Base-by-base conservation (phyloP, 2,329 filamentous ascomycete species). In the Aspergillus nomiae region DNA sequence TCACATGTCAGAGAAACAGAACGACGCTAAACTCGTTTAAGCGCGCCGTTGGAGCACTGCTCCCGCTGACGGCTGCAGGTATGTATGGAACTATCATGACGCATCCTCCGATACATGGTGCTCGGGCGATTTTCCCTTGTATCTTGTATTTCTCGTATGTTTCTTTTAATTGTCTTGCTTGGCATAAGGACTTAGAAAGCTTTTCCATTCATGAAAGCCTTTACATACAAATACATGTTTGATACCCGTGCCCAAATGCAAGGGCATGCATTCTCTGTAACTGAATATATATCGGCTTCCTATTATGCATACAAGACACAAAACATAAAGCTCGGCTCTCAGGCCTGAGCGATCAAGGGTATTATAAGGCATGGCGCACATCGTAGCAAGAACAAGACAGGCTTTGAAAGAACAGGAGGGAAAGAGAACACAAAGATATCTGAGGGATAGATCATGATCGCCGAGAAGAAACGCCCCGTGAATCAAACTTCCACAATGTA, bases 401-500 rank as follows among this genome's bases (percentile, higher is more conserved):
- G n/a, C 34, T 38, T 24, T 38, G 11, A 16, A 38, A 41, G 32
- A 38, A 59, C 57, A 50, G 46, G 28, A 24, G n/a, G 21, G 45
- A 58, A 46, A n/a, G 11, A 59, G 48, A 58, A 60, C 38, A 46
- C 43, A 57, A 9, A 58, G 26, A 63, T 43, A 48, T 36, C 48
- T 53, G 45, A 45, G 48, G 11, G 34, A 24, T 38, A 36, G 65
- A 70, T 68, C 69, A 67, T 69, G 59, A 59, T 38, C 56, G 32
- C 61, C 41, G 61, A 54, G 66, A 56, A 50, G 51, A 30, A 73
- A 74, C 69, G 71, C 58, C 71, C 67, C 64, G 66, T 59, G 64
- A 53, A 51, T 64, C 62, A 41, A 56, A 34, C 60, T 59, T 59
- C 50, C 50, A 45, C 46, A 67, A 58, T 59, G 58, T 60, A 57